Percentiles rank a stretch among this genome's conserved stretches.
Evolutionary conservation across 176 grass and related monocot genomes (phyloP).

Genomic region (Lolium multiflorum): DNA sequence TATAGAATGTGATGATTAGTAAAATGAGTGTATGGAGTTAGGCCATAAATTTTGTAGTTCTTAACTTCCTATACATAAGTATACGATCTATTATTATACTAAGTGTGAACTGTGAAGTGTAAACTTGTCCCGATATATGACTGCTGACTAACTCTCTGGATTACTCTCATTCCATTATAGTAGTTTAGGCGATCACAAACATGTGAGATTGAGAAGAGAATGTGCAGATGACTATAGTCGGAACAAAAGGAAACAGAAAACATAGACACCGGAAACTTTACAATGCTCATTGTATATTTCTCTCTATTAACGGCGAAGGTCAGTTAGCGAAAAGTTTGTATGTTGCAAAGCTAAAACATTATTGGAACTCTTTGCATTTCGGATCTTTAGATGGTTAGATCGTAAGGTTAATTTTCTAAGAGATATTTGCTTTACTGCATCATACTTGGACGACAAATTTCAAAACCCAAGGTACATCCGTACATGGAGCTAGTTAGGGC

Average conservation of each 20-base stretch:
- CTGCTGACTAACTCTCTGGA: not conserved
- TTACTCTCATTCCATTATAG: not conserved
- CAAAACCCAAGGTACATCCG: slow-evolving; percentile 3
- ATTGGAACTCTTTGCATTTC: not conserved
- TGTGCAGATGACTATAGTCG: not conserved
- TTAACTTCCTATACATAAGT: not conserved
- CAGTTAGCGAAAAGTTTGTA: slow-evolving; percentile 22
- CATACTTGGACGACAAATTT: not conserved
- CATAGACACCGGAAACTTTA: not conserved
- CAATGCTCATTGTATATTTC: not conserved
- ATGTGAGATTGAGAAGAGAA: not conserved
- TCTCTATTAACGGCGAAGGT: not conserved
- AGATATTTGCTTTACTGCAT: not conserved
- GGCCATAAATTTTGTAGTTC: not conserved
- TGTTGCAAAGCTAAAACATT: not conserved
- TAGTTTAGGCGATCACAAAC: not conserved
- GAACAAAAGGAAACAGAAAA: not conserved
- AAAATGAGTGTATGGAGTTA: not conserved
- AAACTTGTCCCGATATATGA: not conserved
- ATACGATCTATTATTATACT: not conserved
- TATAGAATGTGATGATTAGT: not conserved
- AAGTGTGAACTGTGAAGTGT: not conserved
- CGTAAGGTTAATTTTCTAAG: not conserved
- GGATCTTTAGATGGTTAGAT: not conserved
- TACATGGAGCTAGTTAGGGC: not conserved